Evolutionary conservation across 345 rosid genomes (phyloP).

Genomic region (Passiflora organensis): DNA sequence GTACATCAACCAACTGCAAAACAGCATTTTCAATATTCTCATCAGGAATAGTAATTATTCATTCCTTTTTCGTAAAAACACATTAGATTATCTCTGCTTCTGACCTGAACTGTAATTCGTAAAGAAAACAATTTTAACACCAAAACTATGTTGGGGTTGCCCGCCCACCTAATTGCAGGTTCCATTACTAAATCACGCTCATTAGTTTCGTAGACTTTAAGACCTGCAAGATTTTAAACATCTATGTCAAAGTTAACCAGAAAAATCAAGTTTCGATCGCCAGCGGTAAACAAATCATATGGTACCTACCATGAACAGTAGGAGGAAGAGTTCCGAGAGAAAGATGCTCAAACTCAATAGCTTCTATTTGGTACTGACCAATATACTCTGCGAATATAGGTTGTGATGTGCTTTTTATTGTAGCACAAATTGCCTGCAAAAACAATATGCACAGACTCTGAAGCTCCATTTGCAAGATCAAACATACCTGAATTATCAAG

Average conservation of each 20-base stretch:
- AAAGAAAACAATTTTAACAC: slow-evolving; percentile 49
- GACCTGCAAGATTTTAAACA: slow-evolving; percentile 36
- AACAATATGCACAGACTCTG: slow-evolving; percentile 4
- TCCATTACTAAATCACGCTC: slow-evolving; percentile 65
- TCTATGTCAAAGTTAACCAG: background rate
- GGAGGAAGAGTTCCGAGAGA: slow-evolving; percentile 73
- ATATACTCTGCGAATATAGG: slow-evolving; percentile 58
- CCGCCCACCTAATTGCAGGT: slow-evolving; percentile 74
- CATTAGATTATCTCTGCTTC: slow-evolving; percentile 17
- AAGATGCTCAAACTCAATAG: slow-evolving; percentile 47
- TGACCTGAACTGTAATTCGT: slow-evolving; percentile 54
- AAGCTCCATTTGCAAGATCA: background rate
- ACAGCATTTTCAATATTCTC: slow-evolving; percentile 18
- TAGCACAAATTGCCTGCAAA: slow-evolving; percentile 52
- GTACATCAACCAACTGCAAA: slow-evolving; percentile 61
- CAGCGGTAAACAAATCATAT: background rate
- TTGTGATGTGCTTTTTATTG: slow-evolving; percentile 37
- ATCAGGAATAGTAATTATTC: background rate
- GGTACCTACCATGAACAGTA: slow-evolving; percentile 46
- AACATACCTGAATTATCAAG: slow-evolving; percentile 11
- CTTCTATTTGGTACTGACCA: slow-evolving; percentile 42
- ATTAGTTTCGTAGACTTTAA: slow-evolving; percentile 59
- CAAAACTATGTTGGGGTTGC: slow-evolving; percentile 66
- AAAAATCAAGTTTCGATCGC: background rate
- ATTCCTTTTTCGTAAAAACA: slow-evolving; percentile 1